Evolutionary conservation across 139 green algal species (phyloP).

Genomic region (Chlamydomonas urium): DNA sequence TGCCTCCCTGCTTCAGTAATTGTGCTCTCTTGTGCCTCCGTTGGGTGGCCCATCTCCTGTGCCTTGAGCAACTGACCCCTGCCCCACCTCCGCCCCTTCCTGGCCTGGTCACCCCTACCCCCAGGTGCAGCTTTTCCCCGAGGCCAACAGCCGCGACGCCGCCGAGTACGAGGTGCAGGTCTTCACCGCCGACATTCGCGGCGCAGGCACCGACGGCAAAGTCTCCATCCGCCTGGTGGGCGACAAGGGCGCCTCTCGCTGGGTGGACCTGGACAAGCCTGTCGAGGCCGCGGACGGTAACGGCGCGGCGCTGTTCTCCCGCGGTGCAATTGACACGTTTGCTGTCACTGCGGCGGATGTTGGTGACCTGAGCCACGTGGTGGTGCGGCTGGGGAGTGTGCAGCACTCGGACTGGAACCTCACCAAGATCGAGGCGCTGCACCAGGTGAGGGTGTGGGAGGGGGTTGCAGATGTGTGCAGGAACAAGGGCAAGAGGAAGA

Average conservation of each 20-base stretch:
- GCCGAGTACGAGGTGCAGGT: conserved; percentile 18
- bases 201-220: conserved; percentile 16
- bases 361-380: conserved; percentile 16
- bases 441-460: too few species aligned
- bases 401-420: not conserved
- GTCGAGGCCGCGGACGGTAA: too few species aligned
- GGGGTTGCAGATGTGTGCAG: too few species aligned
- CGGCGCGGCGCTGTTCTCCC: not conserved
- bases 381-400: conserved; percentile 10
- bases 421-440: not conserved
- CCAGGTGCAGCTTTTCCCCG: conserved; percentile 15
- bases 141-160: not conserved
- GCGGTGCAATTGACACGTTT: conserved; percentile 3
- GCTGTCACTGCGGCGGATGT: conserved; percentile 11
- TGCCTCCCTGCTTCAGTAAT: too few species aligned
- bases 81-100: too few species aligned
- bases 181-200: conserved; percentile 3
- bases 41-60: too few species aligned
- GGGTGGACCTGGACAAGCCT: not conserved
- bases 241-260: not conserved
- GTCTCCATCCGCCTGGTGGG: conserved; percentile 13
- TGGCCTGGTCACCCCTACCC: not conserved
- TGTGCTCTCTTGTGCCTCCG: too few species aligned
- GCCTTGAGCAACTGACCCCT: too few species aligned
- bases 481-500: too few species aligned